phyloP scores from a whole-genome alignment of 2,329 filamentous ascomycete genomes.

The Penicillium sp. region DNA sequence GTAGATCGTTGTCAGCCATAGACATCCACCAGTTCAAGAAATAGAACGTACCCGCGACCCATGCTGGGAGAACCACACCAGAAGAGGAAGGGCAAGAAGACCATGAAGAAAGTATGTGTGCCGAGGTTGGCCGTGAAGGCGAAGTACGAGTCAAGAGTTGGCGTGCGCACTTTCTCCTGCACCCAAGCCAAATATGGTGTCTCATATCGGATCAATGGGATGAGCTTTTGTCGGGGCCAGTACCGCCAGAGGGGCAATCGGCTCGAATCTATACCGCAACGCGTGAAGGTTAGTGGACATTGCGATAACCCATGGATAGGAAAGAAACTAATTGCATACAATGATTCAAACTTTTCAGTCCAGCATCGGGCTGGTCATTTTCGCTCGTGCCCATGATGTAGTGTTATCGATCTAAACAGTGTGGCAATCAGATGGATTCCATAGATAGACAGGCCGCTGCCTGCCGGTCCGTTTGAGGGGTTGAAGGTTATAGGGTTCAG shows the following conservation, averaged over 20 bases:
- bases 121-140: conserved; percentile 93
- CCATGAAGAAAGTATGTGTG: conserved; percentile 99
- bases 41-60: conserved; percentile 72
- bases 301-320: background rate
- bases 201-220: conserved; percentile 89
- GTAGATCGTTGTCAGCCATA: background rate
- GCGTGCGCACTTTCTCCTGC: conserved; percentile 76
- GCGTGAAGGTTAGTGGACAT: conserved; percentile 12
- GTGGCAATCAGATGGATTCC: conserved; percentile 20
- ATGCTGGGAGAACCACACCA: conserved; percentile 88
- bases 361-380: conserved; percentile 56
- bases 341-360: conserved; percentile 75
- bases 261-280: conserved; percentile 63
- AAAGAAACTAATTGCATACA: conserved; percentile 46
- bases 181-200: conserved; percentile 88
- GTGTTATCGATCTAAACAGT: conserved; percentile 19
- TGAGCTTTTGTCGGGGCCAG: conserved; percentile 70
- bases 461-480: conserved; percentile 15
- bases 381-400: conserved; percentile 39
- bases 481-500: conserved; percentile 9
- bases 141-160: conserved; percentile 91
- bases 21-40: background rate
- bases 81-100: conserved; percentile 88
- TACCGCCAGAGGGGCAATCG: conserved; percentile 88
- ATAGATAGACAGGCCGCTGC: conserved; percentile 26